Conservation (phyloP, 306 rosid genomes). For the Pyrus communis region DNA sequence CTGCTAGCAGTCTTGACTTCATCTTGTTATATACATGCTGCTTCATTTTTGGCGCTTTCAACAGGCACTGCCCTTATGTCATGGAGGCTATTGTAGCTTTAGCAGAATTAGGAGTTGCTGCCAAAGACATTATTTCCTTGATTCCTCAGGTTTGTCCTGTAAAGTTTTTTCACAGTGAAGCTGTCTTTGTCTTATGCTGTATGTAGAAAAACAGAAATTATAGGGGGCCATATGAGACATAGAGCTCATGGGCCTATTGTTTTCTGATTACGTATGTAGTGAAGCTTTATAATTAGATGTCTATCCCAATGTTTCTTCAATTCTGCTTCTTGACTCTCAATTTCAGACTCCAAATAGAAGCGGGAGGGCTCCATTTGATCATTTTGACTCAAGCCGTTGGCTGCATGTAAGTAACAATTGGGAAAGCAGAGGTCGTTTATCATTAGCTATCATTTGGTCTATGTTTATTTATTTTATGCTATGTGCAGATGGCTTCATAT, state of each 20-base stretch:
- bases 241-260: background rate
- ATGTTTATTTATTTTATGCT: background rate
- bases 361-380: constrained; percentile 78
- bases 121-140: constrained; percentile 79
- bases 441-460: background rate
- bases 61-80: constrained; percentile 80
- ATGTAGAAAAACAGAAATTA: background rate
- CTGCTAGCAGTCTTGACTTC: background rate
- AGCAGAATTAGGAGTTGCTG: constrained; percentile 73
- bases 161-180: background rate
- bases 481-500: background rate
- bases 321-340: constrained; percentile 15
- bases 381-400: constrained; percentile 82
- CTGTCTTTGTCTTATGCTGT: background rate
- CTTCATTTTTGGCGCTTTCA: constrained; percentile 18
- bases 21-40: constrained; percentile 13
- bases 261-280: background rate
- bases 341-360: constrained; percentile 75
- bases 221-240: background rate
- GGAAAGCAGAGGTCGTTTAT: background rate
- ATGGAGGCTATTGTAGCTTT: constrained; percentile 83
- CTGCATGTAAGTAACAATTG: constrained; percentile 75
- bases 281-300: background rate
- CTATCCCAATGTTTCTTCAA: background rate
- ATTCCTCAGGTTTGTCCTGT: constrained; percentile 72